Percentiles rank a stretch among this genome's conserved stretches.
Conservation (phyloP, 805 yeast species). For the Lachancea fermentati region DNA sequence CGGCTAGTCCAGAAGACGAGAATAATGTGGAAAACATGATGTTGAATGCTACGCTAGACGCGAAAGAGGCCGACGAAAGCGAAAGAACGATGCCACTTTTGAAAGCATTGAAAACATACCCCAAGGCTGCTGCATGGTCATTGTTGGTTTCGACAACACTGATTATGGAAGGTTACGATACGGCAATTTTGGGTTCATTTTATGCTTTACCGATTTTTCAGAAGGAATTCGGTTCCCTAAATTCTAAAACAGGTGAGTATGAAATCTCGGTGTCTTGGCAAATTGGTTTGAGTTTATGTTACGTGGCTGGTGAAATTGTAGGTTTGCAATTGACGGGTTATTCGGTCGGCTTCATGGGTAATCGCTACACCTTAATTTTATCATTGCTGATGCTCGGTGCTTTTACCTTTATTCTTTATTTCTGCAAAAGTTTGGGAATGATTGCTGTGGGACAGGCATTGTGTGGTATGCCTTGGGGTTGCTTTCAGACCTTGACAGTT, state of each 20-base stretch:
- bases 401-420: conserved; percentile 44
- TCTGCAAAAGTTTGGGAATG: conserved; percentile 37
- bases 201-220: conserved; percentile 43
- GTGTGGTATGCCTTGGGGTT: conserved; percentile 50
- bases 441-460: conserved; percentile 40
- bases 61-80: conserved; percentile 16
- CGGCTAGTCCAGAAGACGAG: conserved; percentile 4
- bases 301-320: conserved; percentile 38
- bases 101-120: conserved; percentile 38
- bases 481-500: conserved; percentile 46
- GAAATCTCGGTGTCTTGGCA: conserved; percentile 41
- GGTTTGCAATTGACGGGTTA: conserved; percentile 44
- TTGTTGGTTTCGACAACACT: conserved; percentile 39
- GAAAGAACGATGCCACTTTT: conserved; percentile 27
- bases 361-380: conserved; percentile 36
- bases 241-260: conserved; percentile 22
- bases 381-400: conserved; percentile 31
- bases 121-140: conserved; percentile 45
- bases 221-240: conserved; percentile 36
- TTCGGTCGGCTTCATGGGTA: conserved; percentile 42
- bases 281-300: conserved; percentile 29
- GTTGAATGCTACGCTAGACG: conserved; percentile 12
- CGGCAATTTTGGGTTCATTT: conserved; percentile 37
- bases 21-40: conserved; percentile 1
- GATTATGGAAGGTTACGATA: conserved; percentile 47